Evolutionary conservation across 805 yeast genomes (phyloP).

Genomic region (Ogataea methanolica): DNA sequence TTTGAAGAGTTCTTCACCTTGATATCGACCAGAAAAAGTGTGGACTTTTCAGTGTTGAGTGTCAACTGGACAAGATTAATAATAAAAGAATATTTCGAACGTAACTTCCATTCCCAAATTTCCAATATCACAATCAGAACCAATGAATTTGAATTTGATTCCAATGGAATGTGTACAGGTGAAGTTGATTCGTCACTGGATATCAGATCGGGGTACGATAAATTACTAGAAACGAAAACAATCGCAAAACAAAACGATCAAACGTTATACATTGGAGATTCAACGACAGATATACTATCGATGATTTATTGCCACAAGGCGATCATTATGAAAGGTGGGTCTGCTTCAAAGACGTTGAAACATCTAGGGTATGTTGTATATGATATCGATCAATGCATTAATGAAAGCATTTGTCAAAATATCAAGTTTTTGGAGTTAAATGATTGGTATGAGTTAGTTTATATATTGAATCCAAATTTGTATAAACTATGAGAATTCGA

Average conservation of each 20-base stretch:
- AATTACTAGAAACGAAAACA: slow-evolving; percentile 27
- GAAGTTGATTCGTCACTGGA: slow-evolving; percentile 13
- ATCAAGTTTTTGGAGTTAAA: slow-evolving; percentile 15
- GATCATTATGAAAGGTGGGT: slow-evolving; percentile 39
- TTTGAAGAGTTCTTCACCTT: slow-evolving; percentile 30
- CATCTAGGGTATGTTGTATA: slow-evolving; percentile 21
- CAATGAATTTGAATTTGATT: slow-evolving; percentile 46
- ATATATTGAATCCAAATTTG: slow-evolving; percentile 6
- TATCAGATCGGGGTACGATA: slow-evolving; percentile 54
- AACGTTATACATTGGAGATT: slow-evolving; percentile 55
- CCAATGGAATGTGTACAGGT: slow-evolving; percentile 22
- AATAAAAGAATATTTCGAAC: slow-evolving; percentile 32
- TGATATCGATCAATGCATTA: slow-evolving; percentile 12
- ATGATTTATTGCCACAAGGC: slow-evolving; percentile 45
- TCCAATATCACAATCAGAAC: slow-evolving; percentile 30
- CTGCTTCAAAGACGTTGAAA: slow-evolving; percentile 25
- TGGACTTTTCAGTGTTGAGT: slow-evolving; percentile 37
- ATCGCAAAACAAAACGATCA: slow-evolving; percentile 14
- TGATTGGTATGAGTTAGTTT: slow-evolving; percentile 16
- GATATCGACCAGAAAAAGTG: background rate
- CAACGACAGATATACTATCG: slow-evolving; percentile 53
- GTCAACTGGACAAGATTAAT: slow-evolving; percentile 58
- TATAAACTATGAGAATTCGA: slow-evolving; percentile 3
- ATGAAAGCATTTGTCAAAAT: background rate
- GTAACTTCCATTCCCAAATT: slow-evolving; percentile 12